Evolutionary conservation across 441 rosid species (phyloP).

Genomic region (Gossypium gossypioides): DNA sequence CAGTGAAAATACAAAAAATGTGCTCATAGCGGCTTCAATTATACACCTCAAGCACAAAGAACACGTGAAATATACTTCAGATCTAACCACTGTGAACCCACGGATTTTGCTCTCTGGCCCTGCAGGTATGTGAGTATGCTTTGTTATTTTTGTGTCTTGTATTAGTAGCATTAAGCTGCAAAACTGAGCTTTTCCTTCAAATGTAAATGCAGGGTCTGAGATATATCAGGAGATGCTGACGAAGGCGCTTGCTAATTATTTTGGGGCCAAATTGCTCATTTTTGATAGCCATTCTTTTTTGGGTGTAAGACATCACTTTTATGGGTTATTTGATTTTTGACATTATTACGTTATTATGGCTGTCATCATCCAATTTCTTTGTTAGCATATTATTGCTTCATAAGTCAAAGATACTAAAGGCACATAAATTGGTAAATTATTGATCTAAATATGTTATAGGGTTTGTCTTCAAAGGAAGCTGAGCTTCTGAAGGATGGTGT

Average conservation of each 20-base stretch:
- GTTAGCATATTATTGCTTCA: slow-evolving; percentile 4
- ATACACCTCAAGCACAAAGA: slow-evolving; percentile 71
- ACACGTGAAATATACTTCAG: slow-evolving; percentile 65
- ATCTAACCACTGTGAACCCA: slow-evolving; percentile 56
- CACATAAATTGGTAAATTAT: slow-evolving; percentile 18
- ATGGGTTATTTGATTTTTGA: slow-evolving; percentile 13
- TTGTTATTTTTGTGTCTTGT: background rate
- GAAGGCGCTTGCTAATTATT: slow-evolving; percentile 76
- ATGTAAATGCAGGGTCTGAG: slow-evolving; percentile 62
- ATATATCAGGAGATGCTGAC: slow-evolving; percentile 85
- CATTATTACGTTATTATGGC: background rate
- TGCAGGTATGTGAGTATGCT: slow-evolving; percentile 42
- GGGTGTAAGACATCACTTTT: slow-evolving; percentile 55
- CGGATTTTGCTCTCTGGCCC: slow-evolving; percentile 91
- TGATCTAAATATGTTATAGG: slow-evolving; percentile 36
- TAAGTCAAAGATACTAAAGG: background rate
- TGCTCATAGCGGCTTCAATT: slow-evolving; percentile 65
- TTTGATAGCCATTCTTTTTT: slow-evolving; percentile 63
- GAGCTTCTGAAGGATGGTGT: slow-evolving; percentile 62
- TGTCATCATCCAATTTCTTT: background rate
- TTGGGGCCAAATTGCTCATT: slow-evolving; percentile 67
- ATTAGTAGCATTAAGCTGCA: slow-evolving; percentile 6
- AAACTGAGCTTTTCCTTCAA: slow-evolving; percentile 1
- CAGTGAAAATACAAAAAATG: slow-evolving; percentile 78
- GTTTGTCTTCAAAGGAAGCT: slow-evolving; percentile 69